phyloP scores from a whole-genome alignment of 768 basidiomycete species.

The Chlorophyllum brunneum region DNA sequence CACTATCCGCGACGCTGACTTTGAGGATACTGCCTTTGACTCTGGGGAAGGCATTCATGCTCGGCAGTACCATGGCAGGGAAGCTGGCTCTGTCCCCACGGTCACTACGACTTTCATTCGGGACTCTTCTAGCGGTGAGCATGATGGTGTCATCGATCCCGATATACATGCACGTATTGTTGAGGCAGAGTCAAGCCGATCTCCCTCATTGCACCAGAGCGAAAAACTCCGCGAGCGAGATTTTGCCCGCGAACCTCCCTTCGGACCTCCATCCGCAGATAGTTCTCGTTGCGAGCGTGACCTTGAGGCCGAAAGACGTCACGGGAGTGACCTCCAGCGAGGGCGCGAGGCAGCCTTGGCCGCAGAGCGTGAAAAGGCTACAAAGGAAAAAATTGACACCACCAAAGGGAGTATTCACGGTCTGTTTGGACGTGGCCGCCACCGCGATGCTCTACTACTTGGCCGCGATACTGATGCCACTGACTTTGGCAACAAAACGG shows the following conservation, averaged over 20 bases:
- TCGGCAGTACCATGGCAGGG: not conserved
- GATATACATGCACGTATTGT: not conserved
- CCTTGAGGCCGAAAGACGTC: not conserved
- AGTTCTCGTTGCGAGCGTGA: not conserved
- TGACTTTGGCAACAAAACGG: not conserved
- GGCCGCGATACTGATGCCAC: conserved; percentile 3
- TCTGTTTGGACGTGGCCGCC: not conserved
- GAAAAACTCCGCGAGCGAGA: not conserved
- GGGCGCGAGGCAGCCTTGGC: not conserved
- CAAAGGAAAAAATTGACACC: not conserved
- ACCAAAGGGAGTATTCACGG: not conserved
- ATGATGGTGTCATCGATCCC: not conserved
- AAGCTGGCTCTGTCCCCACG: not conserved
- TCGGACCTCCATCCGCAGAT: too few species aligned
- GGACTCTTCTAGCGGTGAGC: not conserved
- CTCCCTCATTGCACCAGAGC: too few species aligned
- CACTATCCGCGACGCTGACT: not conserved
- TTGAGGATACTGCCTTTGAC: not conserved
- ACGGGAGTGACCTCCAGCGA: not conserved
- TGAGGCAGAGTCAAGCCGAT: not conserved
- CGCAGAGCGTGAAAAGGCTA: not conserved
- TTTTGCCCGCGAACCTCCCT: too few species aligned
- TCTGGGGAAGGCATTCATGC: conserved; percentile 7
- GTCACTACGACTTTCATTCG: not conserved
- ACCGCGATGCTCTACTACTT: not conserved